Conservation (phyloP, 208 protist genomes). For the Acanthamoeba triangularis region DNA sequence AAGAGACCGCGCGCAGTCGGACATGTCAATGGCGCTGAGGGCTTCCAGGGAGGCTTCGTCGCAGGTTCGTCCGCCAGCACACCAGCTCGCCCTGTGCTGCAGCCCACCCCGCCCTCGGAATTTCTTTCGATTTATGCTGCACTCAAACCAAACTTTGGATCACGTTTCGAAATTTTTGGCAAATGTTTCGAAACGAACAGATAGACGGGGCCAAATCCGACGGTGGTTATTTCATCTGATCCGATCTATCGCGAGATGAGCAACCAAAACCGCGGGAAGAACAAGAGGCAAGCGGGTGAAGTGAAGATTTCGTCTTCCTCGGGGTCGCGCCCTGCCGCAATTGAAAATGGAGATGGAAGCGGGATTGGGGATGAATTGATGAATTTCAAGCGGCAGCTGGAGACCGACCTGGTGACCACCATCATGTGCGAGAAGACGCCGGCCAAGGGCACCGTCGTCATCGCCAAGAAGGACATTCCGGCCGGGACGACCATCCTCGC, state of each 20-base stretch:
- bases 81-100: not conserved
- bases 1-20: not conserved
- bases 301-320: not conserved
- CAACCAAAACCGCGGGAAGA: not conserved
- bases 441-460: not conserved
- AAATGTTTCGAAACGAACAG: no score
- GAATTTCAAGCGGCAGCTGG: not conserved
- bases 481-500: not conserved
- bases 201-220: no score
- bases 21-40: not conserved
- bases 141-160: no score
- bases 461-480: not conserved
- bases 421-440: not conserved
- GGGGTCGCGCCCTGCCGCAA: not conserved
- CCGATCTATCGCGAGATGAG: not conserved
- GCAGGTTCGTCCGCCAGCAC: not conserved
- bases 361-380: not conserved
- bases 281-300: not conserved
- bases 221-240: not conserved
- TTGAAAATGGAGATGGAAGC: not conserved
- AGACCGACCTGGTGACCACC: not conserved
- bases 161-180: no score
- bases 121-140: not conserved
- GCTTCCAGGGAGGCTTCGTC: not conserved
- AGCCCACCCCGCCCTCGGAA: no score